Evolutionary conservation across 73 alveolate species (phyloP), one percentile per base, ranked within the genome.

Genomic region (Tetrahymena thermophila): DNA sequence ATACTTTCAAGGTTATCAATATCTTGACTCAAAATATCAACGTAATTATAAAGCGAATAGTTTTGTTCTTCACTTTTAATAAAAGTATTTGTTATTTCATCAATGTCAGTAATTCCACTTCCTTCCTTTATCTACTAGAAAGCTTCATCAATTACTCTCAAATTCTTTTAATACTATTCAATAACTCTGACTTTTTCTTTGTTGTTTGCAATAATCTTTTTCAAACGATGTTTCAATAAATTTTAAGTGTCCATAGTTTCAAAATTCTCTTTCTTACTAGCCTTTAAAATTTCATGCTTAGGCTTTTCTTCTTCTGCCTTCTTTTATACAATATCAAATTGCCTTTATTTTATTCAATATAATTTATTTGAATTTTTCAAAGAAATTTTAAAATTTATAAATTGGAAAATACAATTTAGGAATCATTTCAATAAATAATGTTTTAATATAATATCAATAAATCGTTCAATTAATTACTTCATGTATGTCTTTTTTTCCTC

Each of bases 1-100:
- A 98, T 95, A 25, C 94, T 96, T 35, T 98, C 98, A 16, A 98
- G 96, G 40, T 97, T 83, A 93, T 98, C 99, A 43, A 97, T 96
- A 84, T 98, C 99, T 40, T 96, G 50, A 17, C 98, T 96, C 40
- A 98, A 96, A 55, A 98, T 99, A 83, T 98, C 97, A 8, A 98
- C 99, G 58, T 97, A 97, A 34, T 97, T 96, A 40, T 96, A 97
- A n/a, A 98, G 96, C 0, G 99, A 95, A 94, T 97, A 98, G 85
- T 98, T 98, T 94, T 98, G 95, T 93, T 97, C 99, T 93, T 98
- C 99, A 94, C 99, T 99, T 42, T 98, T 98, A 34, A 98, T 98
- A 93, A 98, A 98, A 43, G 98, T 98, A 84, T 96, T 97, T 85
- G 97, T 99, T 15, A 98, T 97, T 94, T 98, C 99, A 94, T 98